These are phyloP conservation scores for Sporothrix sp. DNA, from an alignment of 2,329 filamentous ascomycete genomes.

Conservation along the genomic window DNA sequence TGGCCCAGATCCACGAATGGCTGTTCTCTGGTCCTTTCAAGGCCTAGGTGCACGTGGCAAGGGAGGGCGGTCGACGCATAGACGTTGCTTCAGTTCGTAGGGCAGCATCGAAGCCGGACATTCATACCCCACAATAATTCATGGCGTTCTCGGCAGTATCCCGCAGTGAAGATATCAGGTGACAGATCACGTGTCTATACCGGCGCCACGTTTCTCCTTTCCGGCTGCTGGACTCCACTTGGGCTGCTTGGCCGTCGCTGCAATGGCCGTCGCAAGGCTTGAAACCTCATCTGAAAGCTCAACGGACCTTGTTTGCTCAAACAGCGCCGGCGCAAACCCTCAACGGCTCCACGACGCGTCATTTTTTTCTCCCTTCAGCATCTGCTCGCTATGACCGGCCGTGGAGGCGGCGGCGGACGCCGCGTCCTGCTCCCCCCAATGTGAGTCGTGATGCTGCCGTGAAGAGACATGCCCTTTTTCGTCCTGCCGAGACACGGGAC, in stretches of 20 bases:
- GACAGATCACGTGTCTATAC: background rate
- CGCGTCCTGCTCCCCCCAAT: slow-evolving; percentile 52
- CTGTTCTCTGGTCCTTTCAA: slow-evolving; percentile 17
- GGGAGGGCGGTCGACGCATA: no score
- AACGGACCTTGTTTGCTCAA: background rate
- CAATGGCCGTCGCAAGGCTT: background rate
- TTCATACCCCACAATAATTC: background rate
- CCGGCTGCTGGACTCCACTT: background rate
- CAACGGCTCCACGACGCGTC: background rate
- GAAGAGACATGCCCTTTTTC: no score
- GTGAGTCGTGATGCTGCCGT: no score
- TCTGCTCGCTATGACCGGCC: slow-evolving; percentile 42
- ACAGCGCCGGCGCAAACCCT: background rate
- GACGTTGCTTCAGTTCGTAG: background rate
- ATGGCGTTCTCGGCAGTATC: background rate
- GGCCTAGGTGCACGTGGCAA: background rate
- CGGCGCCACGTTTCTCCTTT: slow-evolving; percentile 11
- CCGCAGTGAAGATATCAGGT: no score
- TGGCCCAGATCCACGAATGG: slow-evolving; percentile 21
- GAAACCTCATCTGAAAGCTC: slow-evolving; percentile 1
- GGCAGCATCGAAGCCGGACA: no score
- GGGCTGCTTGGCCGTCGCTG: slow-evolving; percentile 1
- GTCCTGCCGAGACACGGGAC: no score
- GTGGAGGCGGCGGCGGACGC: slow-evolving; percentile 49
- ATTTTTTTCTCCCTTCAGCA: no score